Evolutionary conservation across 345 rosid species (phyloP).

Genomic region (Sisymbrium irio): DNA sequence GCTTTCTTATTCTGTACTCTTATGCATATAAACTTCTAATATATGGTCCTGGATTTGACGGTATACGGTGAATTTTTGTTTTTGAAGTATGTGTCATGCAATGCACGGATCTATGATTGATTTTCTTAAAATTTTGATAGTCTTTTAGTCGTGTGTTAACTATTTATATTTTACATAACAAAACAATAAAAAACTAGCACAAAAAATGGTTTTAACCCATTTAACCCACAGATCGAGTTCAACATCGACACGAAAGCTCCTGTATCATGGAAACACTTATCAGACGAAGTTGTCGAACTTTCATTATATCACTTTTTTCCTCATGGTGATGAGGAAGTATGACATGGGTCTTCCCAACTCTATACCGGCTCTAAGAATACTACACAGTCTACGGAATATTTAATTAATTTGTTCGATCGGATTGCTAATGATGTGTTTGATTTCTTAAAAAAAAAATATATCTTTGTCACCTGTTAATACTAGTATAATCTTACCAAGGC

Average conservation of each 20-base stretch:
- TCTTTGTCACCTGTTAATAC: no score
- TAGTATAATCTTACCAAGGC: no score
- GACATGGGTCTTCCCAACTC: neutral
- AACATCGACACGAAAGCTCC: neutral
- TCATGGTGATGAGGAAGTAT: neutral
- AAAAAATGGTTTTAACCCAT: neutral
- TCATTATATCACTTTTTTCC: neutral
- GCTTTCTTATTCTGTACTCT: slow-evolving; percentile 20
- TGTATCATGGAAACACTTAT: neutral
- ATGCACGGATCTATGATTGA: neutral
- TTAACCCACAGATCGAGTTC: neutral
- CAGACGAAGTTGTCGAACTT: neutral
- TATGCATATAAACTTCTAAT: slow-evolving; percentile 15
- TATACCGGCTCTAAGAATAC: neutral
- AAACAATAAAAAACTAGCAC: neutral
- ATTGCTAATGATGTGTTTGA: neutral
- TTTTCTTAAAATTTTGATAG: neutral
- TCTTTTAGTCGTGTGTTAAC: neutral
- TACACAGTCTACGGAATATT: neutral
- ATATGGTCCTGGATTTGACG: slow-evolving; percentile 23
- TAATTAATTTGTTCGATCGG: neutral
- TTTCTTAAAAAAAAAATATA: neutral
- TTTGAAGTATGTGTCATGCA: neutral
- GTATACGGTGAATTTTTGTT: neutral
- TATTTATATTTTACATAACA: neutral